phyloP scores from a whole-genome alignment of 306 rosid genomes.

The Coriaria nepalensis region DNA sequence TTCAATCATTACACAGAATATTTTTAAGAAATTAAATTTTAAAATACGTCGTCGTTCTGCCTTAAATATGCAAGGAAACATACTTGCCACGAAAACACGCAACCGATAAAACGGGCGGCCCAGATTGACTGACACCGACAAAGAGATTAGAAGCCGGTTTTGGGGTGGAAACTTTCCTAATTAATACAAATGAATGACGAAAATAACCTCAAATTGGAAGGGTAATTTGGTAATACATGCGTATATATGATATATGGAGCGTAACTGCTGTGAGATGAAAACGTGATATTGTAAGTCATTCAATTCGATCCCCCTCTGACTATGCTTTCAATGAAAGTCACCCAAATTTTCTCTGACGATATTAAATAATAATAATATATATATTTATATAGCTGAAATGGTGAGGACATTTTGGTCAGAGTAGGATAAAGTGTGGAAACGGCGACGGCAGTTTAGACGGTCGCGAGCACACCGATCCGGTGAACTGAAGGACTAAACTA shows the following conservation, averaged over 20 bases:
- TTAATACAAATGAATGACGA: slow-evolving; percentile 1
- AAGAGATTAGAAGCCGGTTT: neutral
- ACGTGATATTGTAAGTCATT: slow-evolving; percentile 20
- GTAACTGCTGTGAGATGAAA: slow-evolving; percentile 18
- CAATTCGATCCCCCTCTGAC: slow-evolving; percentile 16
- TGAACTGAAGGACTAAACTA: neutral
- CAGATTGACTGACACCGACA: neutral
- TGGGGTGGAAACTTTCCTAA: neutral
- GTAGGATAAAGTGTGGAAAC: neutral
- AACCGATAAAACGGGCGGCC: slow-evolving; percentile 30
- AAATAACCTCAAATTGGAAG: slow-evolving; percentile 9
- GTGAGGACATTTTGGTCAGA: slow-evolving; percentile 16
- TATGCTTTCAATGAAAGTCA: slow-evolving; percentile 39
- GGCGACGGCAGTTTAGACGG: slow-evolving; percentile 9
- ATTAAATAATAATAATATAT: neutral
- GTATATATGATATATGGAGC: slow-evolving; percentile 2
- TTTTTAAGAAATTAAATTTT: too few species aligned
- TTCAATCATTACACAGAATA: too few species aligned
- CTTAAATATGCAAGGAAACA: slow-evolving; percentile 18
- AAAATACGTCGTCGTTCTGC: too few species aligned
- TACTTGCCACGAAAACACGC: slow-evolving; percentile 72
- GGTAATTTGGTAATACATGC: slow-evolving; percentile 27
- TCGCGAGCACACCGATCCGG: slow-evolving; percentile 5
- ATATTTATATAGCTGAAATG: neutral
- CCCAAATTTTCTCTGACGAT: slow-evolving; percentile 11